These are phyloP conservation scores for Penicillium rolfsii DNA, from an alignment of 2,329 filamentous ascomycete genomes.

Conservation along the genomic window DNA sequence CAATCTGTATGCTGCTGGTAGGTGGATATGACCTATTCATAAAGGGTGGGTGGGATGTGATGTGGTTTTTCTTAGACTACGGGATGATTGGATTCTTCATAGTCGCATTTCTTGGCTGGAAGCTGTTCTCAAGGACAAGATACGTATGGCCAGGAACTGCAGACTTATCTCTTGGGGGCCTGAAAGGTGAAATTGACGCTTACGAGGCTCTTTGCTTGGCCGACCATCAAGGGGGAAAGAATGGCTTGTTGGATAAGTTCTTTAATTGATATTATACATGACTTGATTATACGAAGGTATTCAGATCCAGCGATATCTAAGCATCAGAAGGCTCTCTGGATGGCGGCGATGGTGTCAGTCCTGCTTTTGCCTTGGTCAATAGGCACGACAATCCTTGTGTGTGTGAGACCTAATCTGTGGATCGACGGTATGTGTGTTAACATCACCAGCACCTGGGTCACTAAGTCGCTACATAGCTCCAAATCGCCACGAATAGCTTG, in stretches of 20 bases:
- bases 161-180: conserved; percentile 51
- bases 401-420: too few relatives aligned
- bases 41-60: conserved; percentile 63
- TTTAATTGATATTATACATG: neutral
- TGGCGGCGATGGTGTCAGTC: too few relatives aligned
- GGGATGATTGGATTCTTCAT: conserved; percentile 67
- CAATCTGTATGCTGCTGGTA: conserved; percentile 69
- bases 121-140: conserved; percentile 64
- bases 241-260: neutral
- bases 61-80: conserved; percentile 72
- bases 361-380: too few relatives aligned
- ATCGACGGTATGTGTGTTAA: too few relatives aligned
- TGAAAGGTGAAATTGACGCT: conserved; percentile 34
- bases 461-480: too few relatives aligned
- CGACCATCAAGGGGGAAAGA: neutral
- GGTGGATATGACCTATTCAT: conserved; percentile 74
- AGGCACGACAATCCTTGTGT: too few relatives aligned
- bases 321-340: too few relatives aligned
- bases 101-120: conserved; percentile 68
- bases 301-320: too few relatives aligned
- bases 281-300: too few relatives aligned
- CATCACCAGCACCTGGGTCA: too few relatives aligned
- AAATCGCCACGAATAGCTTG: too few relatives aligned
- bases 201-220: conserved; percentile 23
- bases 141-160: conserved; percentile 58